Percentiles rank a stretch among this genome's conserved stretches.
Evolutionary conservation across 345 rosid species (phyloP).

Genomic region (Pistacia integerrima): DNA sequence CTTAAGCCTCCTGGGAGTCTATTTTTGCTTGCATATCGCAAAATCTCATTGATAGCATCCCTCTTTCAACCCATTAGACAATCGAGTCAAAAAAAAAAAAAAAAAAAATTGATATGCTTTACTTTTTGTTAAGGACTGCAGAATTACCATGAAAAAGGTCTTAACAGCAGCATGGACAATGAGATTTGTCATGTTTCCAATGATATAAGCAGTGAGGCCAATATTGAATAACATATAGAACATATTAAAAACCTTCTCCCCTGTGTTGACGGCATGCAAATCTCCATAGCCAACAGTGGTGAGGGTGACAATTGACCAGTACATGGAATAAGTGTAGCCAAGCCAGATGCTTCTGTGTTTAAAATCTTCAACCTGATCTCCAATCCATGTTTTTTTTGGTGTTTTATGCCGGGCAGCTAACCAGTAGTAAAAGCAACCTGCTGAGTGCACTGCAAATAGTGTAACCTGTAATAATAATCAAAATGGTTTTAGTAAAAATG

Average conservation of each 20-base stretch:
- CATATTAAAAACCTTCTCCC: conserved; percentile 77
- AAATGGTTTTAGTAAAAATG: no score
- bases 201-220: conserved; percentile 81
- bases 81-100: no score
- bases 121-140: no score
- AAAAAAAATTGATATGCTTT: no score
- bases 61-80: conserved; percentile 52
- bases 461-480: conserved; percentile 58
- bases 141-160: conserved; percentile 71
- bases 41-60: conserved; percentile 68
- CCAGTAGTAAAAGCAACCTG: conserved; percentile 85
- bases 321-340: conserved; percentile 87
- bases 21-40: conserved; percentile 79
- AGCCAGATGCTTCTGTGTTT: conserved; percentile 71
- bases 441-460: conserved; percentile 73
- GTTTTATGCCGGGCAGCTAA: conserved; percentile 56
- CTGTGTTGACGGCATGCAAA: conserved; percentile 65
- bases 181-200: conserved; percentile 94
- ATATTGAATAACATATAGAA: conserved; percentile 89
- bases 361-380: conserved; percentile 52
- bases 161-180: conserved; percentile 70
- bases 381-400: conserved; percentile 71
- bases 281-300: conserved; percentile 95
- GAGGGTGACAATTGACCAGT: conserved; percentile 94
- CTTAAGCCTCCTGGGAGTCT: conserved; percentile 77